phyloP scores from a whole-genome alignment of 148 eudicot species.

The Camellia lanceoleosa region DNA sequence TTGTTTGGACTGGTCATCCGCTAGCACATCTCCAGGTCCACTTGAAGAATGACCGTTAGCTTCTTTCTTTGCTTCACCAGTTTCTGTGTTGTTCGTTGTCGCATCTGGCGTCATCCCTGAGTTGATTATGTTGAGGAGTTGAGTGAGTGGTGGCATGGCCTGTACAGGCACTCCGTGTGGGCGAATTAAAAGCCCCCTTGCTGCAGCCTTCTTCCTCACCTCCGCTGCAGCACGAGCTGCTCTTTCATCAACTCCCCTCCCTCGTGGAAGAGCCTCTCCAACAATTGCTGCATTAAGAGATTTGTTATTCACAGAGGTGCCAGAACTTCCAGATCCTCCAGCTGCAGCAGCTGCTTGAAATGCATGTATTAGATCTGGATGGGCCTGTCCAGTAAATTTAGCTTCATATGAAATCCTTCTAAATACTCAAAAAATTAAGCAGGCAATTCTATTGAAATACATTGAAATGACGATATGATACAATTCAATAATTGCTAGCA shows the following conservation, averaged over 20 bases:
- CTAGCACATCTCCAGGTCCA: constrained; percentile 18
- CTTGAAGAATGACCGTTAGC: constrained; percentile 20
- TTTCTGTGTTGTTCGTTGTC: constrained; percentile 17
- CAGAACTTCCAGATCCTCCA: constrained; percentile 45
- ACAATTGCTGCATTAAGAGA: constrained; percentile 33
- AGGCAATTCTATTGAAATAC: background rate
- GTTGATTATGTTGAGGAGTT: constrained; percentile 51
- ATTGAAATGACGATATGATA: background rate
- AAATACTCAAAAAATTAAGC: background rate
- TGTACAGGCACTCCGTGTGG: constrained; percentile 58
- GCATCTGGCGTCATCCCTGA: constrained; percentile 40
- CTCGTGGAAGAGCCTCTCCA: constrained; percentile 55
- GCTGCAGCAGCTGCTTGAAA: constrained; percentile 63
- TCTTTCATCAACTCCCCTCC: constrained; percentile 79
- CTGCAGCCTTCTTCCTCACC: constrained; percentile 73
- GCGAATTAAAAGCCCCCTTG: constrained; percentile 55
- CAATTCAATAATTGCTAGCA: background rate
- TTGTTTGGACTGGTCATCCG: constrained; percentile 5
- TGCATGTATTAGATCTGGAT: constrained; percentile 51
- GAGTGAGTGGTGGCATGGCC: constrained; percentile 48
- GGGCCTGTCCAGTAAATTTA: constrained; percentile 29
- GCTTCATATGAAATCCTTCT: background rate
- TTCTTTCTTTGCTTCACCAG: constrained; percentile 28
- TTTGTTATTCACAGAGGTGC: constrained; percentile 29
- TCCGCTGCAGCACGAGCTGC: constrained; percentile 80